Conservation (phyloP, 2,329 filamentous ascomycete genomes). For the Plectosphaerella plurivora region DNA sequence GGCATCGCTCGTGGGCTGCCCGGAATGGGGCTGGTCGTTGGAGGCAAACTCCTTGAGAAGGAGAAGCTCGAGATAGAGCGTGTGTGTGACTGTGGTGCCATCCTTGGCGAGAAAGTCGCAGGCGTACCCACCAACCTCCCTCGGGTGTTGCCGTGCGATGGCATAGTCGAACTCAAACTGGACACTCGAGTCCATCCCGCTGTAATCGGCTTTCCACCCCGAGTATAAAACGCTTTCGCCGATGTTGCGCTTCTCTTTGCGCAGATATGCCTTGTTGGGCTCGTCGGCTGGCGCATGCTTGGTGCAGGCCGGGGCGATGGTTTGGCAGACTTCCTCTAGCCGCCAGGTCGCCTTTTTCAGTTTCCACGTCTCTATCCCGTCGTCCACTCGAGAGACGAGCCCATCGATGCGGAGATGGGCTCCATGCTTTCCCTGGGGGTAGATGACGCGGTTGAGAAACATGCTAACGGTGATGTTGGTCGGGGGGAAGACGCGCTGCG, state of each 20-base stretch:
- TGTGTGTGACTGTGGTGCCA: constrained; percentile 76
- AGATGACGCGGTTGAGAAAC: constrained; percentile 75
- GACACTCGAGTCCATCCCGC: constrained; percentile 51
- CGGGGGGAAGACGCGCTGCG: constrained; percentile 89
- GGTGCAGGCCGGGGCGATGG: constrained; percentile 72
- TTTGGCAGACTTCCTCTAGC: constrained; percentile 81
- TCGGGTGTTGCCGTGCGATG: constrained; percentile 25
- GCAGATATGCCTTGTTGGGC: constrained; percentile 48
- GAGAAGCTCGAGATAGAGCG: constrained; percentile 84
- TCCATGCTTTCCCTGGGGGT: constrained; percentile 79
- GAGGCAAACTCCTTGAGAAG: constrained; percentile 87
- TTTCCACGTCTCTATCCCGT: constrained; percentile 75
- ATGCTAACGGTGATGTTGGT: constrained; percentile 88
- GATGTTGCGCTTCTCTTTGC: constrained; percentile 72
- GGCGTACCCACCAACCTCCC: constrained; percentile 42
- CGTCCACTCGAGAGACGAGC: constrained; percentile 62
- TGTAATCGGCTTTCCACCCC: constrained; percentile 80
- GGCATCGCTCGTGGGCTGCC: constrained; percentile 83
- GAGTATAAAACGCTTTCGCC: constrained; percentile 76
- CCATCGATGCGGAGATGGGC: constrained; percentile 80
- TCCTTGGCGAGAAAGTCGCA: constrained; percentile 73
- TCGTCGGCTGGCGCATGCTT: constrained; percentile 64
- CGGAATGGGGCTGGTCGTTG: constrained; percentile 59
- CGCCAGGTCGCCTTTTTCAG: constrained; percentile 90
- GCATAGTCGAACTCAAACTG: constrained; percentile 80